Percentiles rank a stretch among this genome's conserved stretches.
These are phyloP conservation scores for Xylaria bambusicola DNA, from an alignment of 495 filamentous ascomycete species.

Conservation along the genomic window DNA sequence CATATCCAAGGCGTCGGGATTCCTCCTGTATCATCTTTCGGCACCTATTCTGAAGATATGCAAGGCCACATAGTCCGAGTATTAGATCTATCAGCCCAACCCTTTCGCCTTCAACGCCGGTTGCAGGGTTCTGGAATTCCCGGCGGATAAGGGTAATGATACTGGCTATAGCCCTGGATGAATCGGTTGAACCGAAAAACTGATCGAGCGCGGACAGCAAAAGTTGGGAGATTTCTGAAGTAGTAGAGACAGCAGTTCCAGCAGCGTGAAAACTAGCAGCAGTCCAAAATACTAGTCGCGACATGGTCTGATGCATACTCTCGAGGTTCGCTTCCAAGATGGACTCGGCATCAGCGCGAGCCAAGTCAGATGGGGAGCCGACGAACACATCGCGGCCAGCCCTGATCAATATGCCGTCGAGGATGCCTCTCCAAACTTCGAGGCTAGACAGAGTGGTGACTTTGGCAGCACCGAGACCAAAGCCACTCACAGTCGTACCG, in stretches of 20 bases:
- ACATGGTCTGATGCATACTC: slow-evolving; percentile 62
- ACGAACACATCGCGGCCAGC: slow-evolving; percentile 68
- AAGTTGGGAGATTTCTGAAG: slow-evolving; percentile 64
- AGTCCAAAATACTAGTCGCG: slow-evolving; percentile 66
- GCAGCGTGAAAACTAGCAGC: slow-evolving; percentile 71
- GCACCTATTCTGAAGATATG: slow-evolving; percentile 70
- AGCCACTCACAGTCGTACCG: slow-evolving; percentile 65
- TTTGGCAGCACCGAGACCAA: slow-evolving; percentile 65
- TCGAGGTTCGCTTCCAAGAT: slow-evolving; percentile 65
- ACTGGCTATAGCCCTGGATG: slow-evolving; percentile 75
- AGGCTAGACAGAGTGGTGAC: slow-evolving; percentile 69
- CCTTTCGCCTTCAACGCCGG: slow-evolving; percentile 57
- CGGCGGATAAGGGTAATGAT: slow-evolving; percentile 73
- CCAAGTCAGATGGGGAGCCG: slow-evolving; percentile 55
- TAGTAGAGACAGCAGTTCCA: slow-evolving; percentile 61
- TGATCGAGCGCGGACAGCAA: slow-evolving; percentile 69
- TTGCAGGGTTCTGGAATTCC: slow-evolving; percentile 68
- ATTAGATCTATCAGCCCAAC: slow-evolving; percentile 68
- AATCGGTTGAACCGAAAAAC: slow-evolving; percentile 76
- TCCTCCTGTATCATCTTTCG: slow-evolving; percentile 60
- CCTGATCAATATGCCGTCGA: slow-evolving; percentile 66
- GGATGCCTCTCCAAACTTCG: slow-evolving; percentile 64
- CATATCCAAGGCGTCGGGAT: slow-evolving; percentile 49
- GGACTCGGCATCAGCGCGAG: slow-evolving; percentile 61
- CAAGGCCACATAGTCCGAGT: slow-evolving; percentile 68